Evolutionary conservation across 2,329 filamentous ascomycete species (phyloP), one percentile per base, ranked within the genome.

Genomic region (Alternaria longipes): DNA sequence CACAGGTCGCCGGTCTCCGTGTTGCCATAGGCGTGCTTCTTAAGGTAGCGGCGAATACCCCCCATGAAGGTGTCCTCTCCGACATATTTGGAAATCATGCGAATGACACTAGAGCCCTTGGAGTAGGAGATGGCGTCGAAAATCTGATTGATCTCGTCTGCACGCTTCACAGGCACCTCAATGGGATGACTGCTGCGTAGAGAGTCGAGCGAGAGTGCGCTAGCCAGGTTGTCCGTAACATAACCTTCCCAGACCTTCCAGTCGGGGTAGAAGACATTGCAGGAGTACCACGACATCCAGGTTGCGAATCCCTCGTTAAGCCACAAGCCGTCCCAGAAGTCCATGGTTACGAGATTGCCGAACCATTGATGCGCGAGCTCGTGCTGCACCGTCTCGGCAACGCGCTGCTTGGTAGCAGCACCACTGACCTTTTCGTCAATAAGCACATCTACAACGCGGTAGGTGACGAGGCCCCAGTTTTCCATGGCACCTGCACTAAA

Each of bases 231-330:
- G 75, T 97, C 94, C 32, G 92, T 94, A 58, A 98, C 94, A 78
- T 97, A 98, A 28, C 89, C 90, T 80, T 98, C 89, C 94, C 94
- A 98, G 14, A 98, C 93, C 81, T 97, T 97, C 94, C 94, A 98
- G 80, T 98, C 94, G 8, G 94, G 94, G 81, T 94, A 98, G 84
- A 98, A 97, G 59, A 87, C 87, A 78, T 98, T 94, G 85, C 93
- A 96, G 44, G 92, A 93, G 81, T 95, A 95, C 92, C 93, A 91
- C 62, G 91, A 94, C 92, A 95, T 93, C 89, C 91, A 92, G 40
- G 92, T 96, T 32, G 93, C 92, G 72, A 96, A 96, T 36, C 92
- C 92, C 79, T 96, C 92, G 79, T 98, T 98, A 55, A 98, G 87
- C 94, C 94, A 98, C 8, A 98, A 83, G 56, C 94, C 94, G 80